Evolutionary conservation across 352 stramenopile genomes (phyloP).

Genomic region (Phytophthora syringae): DNA sequence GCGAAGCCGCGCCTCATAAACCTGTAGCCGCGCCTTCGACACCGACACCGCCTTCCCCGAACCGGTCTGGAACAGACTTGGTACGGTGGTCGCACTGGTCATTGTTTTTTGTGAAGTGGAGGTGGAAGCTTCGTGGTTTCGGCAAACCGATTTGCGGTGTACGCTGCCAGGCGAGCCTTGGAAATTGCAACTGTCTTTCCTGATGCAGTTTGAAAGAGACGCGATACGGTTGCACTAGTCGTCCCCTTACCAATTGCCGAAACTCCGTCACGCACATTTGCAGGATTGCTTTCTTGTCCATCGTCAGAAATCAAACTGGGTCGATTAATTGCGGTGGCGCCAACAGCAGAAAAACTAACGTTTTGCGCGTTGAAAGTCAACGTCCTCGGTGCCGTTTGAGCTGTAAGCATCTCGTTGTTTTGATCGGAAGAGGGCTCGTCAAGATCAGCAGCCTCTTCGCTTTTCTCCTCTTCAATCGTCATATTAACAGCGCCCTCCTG

Average conservation of each 20-base stretch:
- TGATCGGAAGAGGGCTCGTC: neutral
- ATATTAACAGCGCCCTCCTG: no score
- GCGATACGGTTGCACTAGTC: neutral
- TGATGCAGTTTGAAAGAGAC: neutral
- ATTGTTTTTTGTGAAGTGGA: neutral
- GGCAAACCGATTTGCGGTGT: neutral
- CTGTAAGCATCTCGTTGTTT: neutral
- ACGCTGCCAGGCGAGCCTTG: neutral
- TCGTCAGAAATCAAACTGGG: neutral
- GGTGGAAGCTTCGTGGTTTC: neutral
- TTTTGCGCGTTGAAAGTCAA: neutral
- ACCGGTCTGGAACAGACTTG: neutral
- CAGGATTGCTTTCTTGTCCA: neutral
- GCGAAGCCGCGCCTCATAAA: neutral
- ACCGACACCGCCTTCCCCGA: neutral
- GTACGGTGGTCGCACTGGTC: neutral
- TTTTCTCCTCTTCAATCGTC: neutral
- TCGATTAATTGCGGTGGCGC: no score
- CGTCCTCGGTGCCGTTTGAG: neutral
- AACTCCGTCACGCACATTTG: neutral
- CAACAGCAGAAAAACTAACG: neutral
- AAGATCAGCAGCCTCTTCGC: neutral
- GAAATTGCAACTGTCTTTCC: neutral
- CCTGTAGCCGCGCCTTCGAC: neutral
- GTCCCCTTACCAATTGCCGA: neutral